Evolutionary conservation across 345 rosid species (phyloP).

Genomic region (Corchorus capsularis): DNA sequence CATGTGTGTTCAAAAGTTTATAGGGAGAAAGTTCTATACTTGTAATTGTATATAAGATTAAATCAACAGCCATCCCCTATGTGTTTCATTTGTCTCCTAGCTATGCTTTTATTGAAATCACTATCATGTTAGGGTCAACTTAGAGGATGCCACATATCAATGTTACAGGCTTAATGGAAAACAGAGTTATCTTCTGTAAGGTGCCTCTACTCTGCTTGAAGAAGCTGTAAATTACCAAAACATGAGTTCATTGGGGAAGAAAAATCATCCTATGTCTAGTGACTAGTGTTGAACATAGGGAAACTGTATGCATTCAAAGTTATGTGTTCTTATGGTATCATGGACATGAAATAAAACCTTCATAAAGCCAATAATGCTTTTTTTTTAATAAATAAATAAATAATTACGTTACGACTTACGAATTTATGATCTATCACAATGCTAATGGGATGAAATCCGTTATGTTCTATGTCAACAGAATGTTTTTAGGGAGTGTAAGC

Average conservation of each 20-base stretch:
- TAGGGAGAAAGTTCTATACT: not conserved
- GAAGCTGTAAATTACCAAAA: not conserved
- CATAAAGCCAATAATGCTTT: not conserved
- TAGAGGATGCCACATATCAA: not conserved
- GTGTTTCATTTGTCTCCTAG: not conserved
- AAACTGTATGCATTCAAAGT: not conserved
- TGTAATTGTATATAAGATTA: not conserved
- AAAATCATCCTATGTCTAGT: not conserved
- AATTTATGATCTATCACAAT: not conserved
- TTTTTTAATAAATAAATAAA: no score
- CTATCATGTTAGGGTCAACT: not conserved
- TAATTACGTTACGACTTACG: no score
- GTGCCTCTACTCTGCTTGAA: not conserved
- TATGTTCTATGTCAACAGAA: slow-evolving; percentile 44
- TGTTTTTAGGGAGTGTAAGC: slow-evolving; percentile 97
- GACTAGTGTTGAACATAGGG: not conserved
- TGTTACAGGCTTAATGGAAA: not conserved
- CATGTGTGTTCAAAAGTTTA: not conserved
- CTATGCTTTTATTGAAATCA: not conserved
- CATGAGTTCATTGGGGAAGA: not conserved
- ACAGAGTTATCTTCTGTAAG: not conserved
- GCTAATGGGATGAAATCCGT: slow-evolving; percentile 8
- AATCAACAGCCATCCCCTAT: not conserved
- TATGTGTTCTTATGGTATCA: not conserved
- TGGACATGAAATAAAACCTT: not conserved